phyloP scores from a whole-genome alignment of 2,329 filamentous ascomycete species.

The Graphilbum fragrans region DNA sequence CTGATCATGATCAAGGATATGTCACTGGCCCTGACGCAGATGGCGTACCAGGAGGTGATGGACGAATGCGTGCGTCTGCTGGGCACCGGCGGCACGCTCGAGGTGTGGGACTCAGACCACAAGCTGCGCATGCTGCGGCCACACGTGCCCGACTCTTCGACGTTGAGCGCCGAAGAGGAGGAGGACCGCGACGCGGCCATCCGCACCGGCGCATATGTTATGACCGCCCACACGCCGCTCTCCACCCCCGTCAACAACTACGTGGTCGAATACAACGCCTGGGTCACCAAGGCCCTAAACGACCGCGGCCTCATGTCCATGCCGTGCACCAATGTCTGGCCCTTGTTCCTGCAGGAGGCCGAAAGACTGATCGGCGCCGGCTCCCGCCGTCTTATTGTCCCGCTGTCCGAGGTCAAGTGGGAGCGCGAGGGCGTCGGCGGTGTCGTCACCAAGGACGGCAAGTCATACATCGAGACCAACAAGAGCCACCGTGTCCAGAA shows the following conservation, averaged over 20 bases:
- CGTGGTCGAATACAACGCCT: conserved; percentile 71
- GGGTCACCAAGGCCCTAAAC: conserved; percentile 68
- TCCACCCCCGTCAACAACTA: conserved; percentile 71
- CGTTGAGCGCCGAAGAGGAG: conserved; percentile 23
- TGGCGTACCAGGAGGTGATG: conserved; percentile 41
- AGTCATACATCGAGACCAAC: conserved; percentile 43
- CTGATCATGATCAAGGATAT: conserved; percentile 82
- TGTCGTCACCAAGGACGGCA: conserved; percentile 47
- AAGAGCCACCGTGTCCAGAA: conserved; percentile 14
- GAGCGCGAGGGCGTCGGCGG: conserved; percentile 63
- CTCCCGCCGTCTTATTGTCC: conserved; percentile 72
- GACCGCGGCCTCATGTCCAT: conserved; percentile 46
- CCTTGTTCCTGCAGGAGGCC: conserved; percentile 71
- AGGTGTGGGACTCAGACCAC: conserved; percentile 85
- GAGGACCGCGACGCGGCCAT: conserved; percentile 53
- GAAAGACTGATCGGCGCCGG: conserved; percentile 58
- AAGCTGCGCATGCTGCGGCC: conserved; percentile 72
- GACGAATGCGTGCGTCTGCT: conserved; percentile 71
- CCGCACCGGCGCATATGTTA: conserved; percentile 66
- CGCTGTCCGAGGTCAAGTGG: conserved; percentile 75
- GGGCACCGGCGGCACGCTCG: conserved; percentile 64
- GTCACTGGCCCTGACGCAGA: conserved; percentile 50
- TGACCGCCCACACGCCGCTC: conserved; percentile 74
- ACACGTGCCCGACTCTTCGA: conserved; percentile 49
- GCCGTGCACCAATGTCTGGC: conserved; percentile 65